These are phyloP conservation scores for Ziziphus jujuba DNA, from an alignment of 306 rosid species.

Conservation along the genomic window DNA sequence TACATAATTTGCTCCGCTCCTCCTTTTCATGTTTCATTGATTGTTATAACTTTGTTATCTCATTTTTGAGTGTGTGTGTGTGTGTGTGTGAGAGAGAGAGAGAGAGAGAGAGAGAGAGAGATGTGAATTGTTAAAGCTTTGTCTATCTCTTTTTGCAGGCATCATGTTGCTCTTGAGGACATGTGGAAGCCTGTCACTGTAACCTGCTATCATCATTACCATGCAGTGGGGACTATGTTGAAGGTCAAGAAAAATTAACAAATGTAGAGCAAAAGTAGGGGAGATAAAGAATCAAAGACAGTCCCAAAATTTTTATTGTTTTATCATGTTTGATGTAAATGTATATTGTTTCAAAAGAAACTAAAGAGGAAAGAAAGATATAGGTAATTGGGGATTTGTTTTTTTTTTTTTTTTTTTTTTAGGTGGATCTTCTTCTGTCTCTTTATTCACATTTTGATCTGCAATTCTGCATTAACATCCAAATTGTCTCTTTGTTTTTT, in stretches of 20 bases:
- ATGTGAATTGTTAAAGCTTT: too few species aligned
- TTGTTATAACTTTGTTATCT: background rate
- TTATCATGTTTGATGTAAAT: constrained; percentile 15
- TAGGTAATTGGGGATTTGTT: background rate
- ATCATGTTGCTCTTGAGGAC: constrained; percentile 45
- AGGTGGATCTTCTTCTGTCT: background rate
- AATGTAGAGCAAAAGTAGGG: background rate
- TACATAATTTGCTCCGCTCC: constrained; percentile 13
- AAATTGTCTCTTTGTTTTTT: background rate
- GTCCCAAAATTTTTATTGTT: background rate
- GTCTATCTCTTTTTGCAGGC: constrained; percentile 31
- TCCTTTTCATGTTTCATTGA: background rate
- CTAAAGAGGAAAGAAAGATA: background rate
- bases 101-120: too few species aligned
- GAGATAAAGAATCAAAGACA: background rate
- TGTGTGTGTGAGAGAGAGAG: too few species aligned
- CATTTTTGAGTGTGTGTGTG: too few species aligned
- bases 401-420: too few species aligned
- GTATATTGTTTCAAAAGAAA: constrained; percentile 7
- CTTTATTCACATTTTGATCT: too few species aligned
- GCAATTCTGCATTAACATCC: too few species aligned
- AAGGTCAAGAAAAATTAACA: constrained; percentile 20
- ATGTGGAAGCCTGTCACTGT: background rate
- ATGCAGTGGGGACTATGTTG: constrained; percentile 1
- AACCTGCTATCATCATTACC: too few species aligned